Conservation (phyloP, 306 rosid genomes). For the Abrus precatorius region DNA sequence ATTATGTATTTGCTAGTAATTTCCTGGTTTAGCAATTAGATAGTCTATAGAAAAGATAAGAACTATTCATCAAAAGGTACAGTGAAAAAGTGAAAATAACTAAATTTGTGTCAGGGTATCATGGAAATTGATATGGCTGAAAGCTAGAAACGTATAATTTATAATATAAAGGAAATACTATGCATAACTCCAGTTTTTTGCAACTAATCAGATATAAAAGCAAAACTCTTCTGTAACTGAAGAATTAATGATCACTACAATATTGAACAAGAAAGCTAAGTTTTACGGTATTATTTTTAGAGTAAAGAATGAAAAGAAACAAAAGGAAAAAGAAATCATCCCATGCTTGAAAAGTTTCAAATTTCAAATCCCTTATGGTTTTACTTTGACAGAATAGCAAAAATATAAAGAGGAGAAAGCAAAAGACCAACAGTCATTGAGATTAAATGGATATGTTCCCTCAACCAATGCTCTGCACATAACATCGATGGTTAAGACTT, state of each 20-base stretch:
- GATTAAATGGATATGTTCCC: slow-evolving; percentile 32
- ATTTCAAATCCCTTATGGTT: background rate
- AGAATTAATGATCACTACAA: slow-evolving; percentile 12
- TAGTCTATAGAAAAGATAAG: background rate
- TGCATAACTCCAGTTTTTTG: background rate
- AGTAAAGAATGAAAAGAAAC: background rate
- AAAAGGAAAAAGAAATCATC: slow-evolving; percentile 4
- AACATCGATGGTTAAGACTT: slow-evolving; percentile 19
- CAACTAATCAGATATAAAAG: slow-evolving; percentile 10
- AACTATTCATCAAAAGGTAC: slow-evolving; percentile 22
- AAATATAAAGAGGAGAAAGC: background rate
- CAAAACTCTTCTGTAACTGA: background rate
- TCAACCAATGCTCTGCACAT: slow-evolving; percentile 30
- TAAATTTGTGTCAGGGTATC: slow-evolving; percentile 29
- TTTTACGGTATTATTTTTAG: background rate
- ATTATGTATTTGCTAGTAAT: slow-evolving; percentile 21
- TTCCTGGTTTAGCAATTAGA: background rate
- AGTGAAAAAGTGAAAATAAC: background rate
- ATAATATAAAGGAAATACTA: background rate
- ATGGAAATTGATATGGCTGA: slow-evolving; percentile 22
- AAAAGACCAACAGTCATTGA: background rate
- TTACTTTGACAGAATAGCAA: background rate
- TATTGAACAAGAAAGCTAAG: slow-evolving; percentile 37
- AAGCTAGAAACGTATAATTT: background rate
- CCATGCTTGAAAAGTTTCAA: slow-evolving; percentile 27